Conservation (phyloP, 805 yeast species). For the Vanderwaltozyma verrucispora region DNA sequence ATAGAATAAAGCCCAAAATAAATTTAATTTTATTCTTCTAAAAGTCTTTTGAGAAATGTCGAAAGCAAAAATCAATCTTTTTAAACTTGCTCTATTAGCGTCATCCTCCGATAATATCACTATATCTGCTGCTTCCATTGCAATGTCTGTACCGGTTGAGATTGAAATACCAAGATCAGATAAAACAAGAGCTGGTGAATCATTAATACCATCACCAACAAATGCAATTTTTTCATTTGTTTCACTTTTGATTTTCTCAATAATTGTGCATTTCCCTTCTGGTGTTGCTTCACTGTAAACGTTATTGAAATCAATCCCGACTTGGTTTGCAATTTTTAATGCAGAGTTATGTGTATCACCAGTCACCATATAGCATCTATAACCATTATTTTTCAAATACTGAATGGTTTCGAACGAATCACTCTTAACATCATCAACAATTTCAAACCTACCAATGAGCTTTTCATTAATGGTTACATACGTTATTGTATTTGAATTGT, state of each 20-base stretch:
- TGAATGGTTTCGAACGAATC: constrained; percentile 54
- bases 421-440: constrained; percentile 56
- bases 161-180: constrained; percentile 88
- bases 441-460: constrained; percentile 54
- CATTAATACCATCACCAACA: constrained; percentile 97
- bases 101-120: constrained; percentile 45
- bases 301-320: constrained; percentile 55
- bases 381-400: constrained; percentile 41
- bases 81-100: constrained; percentile 22
- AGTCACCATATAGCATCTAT: constrained; percentile 73
- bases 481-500: constrained; percentile 37
- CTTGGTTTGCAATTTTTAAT: constrained; percentile 45
- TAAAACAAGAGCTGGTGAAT: constrained; percentile 88
- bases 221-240: constrained; percentile 52
- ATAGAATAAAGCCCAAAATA: constrained; percentile 79
- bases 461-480: constrained; percentile 48
- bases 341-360: constrained; percentile 74
- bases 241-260: constrained; percentile 42
- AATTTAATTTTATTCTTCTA: constrained; percentile 64
- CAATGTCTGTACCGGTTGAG: constrained; percentile 89
- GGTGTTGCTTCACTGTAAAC: constrained; percentile 75
- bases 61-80: constrained; percentile 48
- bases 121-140: constrained; percentile 93
- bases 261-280: constrained; percentile 58
- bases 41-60: constrained; percentile 66